Conservation (phyloP, 2,329 filamentous ascomycete species). For the Exophiala viscosa region DNA sequence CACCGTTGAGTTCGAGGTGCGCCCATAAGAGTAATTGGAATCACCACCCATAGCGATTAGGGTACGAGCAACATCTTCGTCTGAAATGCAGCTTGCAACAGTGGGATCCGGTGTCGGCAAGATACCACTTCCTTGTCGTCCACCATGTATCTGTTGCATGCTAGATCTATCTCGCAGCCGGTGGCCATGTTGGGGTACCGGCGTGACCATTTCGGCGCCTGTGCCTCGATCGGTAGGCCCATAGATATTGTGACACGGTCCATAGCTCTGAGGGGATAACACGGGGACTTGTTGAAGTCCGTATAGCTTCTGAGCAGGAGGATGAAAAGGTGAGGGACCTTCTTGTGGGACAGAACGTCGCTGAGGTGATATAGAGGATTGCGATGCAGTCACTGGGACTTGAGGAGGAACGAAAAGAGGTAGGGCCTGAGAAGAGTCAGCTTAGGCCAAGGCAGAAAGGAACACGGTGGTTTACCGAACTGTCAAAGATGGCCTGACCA, state of each 20-base stretch:
- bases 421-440: slow-evolving; percentile 65
- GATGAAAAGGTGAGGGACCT: slow-evolving; percentile 69
- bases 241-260: slow-evolving; percentile 46
- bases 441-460: slow-evolving; percentile 16
- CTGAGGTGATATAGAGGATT: slow-evolving; percentile 91
- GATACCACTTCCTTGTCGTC: slow-evolving; percentile 56
- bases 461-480: slow-evolving; percentile 69
- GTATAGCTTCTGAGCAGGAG: slow-evolving; percentile 74
- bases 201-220: slow-evolving; percentile 26
- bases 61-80: slow-evolving; percentile 96
- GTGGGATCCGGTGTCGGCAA: slow-evolving; percentile 96
- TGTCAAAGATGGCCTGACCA: slow-evolving; percentile 92
- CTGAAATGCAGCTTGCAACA: slow-evolving; percentile 91
- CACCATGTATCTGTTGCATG: slow-evolving; percentile 32
- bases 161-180: slow-evolving; percentile 59
- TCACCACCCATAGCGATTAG: slow-evolving; percentile 93
- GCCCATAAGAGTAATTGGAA: slow-evolving; percentile 87
- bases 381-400: slow-evolving; percentile 91
- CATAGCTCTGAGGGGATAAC: slow-evolving; percentile 79
- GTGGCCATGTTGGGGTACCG: slow-evolving; percentile 53
- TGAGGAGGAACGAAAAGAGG: slow-evolving; percentile 92
- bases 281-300: slow-evolving; percentile 52
- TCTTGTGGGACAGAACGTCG: slow-evolving; percentile 72
- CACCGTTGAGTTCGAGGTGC: slow-evolving; percentile 86
- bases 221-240: slow-evolving; percentile 20